phyloP scores from a whole-genome alignment of 495 filamentous ascomycete species.

The Penicillium flavigenum region DNA sequence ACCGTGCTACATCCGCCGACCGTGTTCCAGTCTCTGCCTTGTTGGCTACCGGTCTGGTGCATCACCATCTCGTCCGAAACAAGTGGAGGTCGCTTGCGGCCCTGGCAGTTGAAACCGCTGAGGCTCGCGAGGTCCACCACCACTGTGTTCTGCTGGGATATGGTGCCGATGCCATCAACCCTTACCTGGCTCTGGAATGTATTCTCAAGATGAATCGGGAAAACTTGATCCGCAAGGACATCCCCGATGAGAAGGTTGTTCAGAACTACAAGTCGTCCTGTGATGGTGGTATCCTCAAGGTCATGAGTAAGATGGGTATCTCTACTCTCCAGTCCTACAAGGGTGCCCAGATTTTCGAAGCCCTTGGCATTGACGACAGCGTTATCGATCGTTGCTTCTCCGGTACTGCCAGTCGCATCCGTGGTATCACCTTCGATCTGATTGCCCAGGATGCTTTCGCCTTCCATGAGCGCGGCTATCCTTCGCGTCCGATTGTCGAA shows the following conservation, averaged over 20 bases:
- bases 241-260: slow-evolving; percentile 80
- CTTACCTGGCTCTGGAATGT: slow-evolving; percentile 96
- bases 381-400: slow-evolving; percentile 97
- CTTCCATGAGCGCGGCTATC: slow-evolving; percentile 94
- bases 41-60: slow-evolving; percentile 89
- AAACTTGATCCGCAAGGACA: slow-evolving; percentile 85
- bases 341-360: slow-evolving; percentile 98
- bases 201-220: slow-evolving; percentile 98
- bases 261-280: slow-evolving; percentile 98
- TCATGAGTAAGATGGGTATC: slow-evolving; percentile 99
- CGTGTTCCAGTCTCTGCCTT: slow-evolving; percentile 87
- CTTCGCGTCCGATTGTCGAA: slow-evolving; percentile 73
- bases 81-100: slow-evolving; percentile 93
- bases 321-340: slow-evolving; percentile 98
- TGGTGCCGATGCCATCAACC: slow-evolving; percentile 93
- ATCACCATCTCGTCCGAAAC: slow-evolving; percentile 96
- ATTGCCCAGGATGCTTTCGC: slow-evolving; percentile 97
- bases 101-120: slow-evolving; percentile 88
- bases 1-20: slow-evolving; percentile 80
- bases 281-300: slow-evolving; percentile 97
- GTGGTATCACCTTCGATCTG: slow-evolving; percentile 91
- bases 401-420: slow-evolving; percentile 93
- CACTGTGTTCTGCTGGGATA: slow-evolving; percentile 98
- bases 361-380: slow-evolving; percentile 91
- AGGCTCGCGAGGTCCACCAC: slow-evolving; percentile 98